A percentile compares a stretch with the other conserved stretches of the same genome.
Conservation (phyloP, 2,329 filamentous ascomycete genomes). For the Cordyceps cateniannulata region DNA sequence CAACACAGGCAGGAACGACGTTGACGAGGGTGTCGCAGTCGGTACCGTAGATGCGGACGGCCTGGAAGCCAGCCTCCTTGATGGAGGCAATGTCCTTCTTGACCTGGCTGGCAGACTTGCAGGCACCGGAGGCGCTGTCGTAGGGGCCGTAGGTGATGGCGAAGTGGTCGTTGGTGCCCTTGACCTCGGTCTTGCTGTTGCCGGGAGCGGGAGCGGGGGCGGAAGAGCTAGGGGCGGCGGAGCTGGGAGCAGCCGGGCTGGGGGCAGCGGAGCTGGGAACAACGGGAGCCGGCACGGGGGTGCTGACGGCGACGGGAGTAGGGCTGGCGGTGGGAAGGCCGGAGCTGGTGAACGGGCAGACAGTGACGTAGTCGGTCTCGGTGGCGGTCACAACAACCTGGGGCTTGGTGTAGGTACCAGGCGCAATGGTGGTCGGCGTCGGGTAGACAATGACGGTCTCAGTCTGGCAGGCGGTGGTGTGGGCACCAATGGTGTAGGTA, state of each 20-base stretch:
- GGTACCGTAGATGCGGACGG: conserved; percentile 81
- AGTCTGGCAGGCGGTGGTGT: conserved; percentile 53
- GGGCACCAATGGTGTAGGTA: conserved; percentile 68
- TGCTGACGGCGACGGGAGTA: conserved; percentile 19
- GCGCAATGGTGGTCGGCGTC: conserved; percentile 54
- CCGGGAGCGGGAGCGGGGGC: conserved; percentile 17
- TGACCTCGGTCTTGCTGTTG: conserved; percentile 17
- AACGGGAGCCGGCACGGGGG: conserved; percentile 38
- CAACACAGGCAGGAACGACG: conserved; percentile 62
- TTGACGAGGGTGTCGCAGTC: conserved; percentile 78
- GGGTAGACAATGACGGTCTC: conserved; percentile 57
- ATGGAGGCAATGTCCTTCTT: conserved; percentile 55
- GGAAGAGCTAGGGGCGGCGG: conserved; percentile 19
- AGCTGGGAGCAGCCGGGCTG: conserved; percentile 19
- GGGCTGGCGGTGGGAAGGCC: conserved; percentile 27
- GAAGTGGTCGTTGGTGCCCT: conserved; percentile 50
- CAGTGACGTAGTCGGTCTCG: conserved; percentile 59
- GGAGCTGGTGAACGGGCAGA: conserved; percentile 59
- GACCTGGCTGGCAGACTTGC: conserved; percentile 59
- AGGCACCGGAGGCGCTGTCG: conserved; percentile 46
- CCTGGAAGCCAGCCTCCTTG: conserved; percentile 58
- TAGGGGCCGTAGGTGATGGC: conserved; percentile 80
- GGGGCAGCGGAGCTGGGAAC: conserved; percentile 16
- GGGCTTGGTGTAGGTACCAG: conserved; percentile 68
- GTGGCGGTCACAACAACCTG: conserved; percentile 62